These are phyloP conservation scores for Teratosphaeriaceae sp. DNA, from an alignment of 2,329 filamentous ascomycete genomes.

Conservation along the genomic window DNA sequence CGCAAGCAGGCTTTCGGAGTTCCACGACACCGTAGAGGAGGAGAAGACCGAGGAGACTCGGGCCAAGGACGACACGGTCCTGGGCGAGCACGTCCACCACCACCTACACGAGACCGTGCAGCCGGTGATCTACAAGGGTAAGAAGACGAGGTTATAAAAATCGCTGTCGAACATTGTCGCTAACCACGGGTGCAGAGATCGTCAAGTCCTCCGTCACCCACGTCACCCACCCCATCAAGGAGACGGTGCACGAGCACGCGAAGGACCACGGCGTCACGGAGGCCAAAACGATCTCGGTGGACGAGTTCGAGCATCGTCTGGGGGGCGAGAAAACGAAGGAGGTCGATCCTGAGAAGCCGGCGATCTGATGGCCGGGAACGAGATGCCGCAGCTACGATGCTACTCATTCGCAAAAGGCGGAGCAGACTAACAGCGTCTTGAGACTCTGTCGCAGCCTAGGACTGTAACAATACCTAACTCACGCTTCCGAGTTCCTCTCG, in stretches of 20 bases:
- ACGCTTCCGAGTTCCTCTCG: no score
- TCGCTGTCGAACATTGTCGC: neutral
- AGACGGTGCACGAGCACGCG: constrained; percentile 18
- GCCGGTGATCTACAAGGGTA: constrained; percentile 24
- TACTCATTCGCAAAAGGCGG: neutral
- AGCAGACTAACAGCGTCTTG: neutral
- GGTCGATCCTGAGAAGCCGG: neutral
- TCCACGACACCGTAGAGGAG: constrained; percentile 15
- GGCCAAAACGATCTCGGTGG: constrained; percentile 16
- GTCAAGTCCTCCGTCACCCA: constrained; percentile 19
- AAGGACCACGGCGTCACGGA: constrained; percentile 20
- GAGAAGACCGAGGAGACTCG: constrained; percentile 11
- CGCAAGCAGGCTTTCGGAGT: constrained; percentile 11
- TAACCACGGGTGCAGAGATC: constrained; percentile 12
- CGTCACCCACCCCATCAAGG: constrained; percentile 20
- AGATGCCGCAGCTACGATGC: neutral
- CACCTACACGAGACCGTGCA: constrained; percentile 23
- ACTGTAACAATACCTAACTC: no score
- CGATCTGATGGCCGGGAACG: neutral
- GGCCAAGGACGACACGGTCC: constrained; percentile 11
- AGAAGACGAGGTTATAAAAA: neutral
- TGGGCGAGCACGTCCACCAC: constrained; percentile 20
- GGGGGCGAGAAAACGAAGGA: constrained; percentile 7
- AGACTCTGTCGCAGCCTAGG: no score
- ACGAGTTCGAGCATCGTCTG: constrained; percentile 17